These are phyloP conservation scores for Ustilago hordei DNA, from an alignment of 1,284 basidiomycete genomes.

Conservation along the genomic window DNA sequence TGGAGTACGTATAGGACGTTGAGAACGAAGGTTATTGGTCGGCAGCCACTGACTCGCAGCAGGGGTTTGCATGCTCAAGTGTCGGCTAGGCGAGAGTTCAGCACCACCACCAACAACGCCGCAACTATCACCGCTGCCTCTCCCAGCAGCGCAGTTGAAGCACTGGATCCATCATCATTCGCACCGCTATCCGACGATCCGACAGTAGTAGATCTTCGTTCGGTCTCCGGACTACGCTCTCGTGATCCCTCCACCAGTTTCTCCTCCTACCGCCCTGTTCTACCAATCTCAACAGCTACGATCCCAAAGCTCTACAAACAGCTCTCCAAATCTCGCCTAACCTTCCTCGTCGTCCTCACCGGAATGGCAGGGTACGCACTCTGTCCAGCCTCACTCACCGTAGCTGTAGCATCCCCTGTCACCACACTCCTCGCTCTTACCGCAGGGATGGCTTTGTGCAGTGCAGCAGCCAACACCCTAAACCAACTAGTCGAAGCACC, in stretches of 20 bases:
- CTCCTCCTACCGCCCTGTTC: constrained; percentile 49
- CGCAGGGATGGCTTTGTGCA: constrained; percentile 88
- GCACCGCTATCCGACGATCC: constrained; percentile 58
- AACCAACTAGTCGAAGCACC: constrained; percentile 96
- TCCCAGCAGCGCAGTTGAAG: background rate
- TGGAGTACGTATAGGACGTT: constrained; percentile 72
- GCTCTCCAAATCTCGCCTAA: constrained; percentile 88
- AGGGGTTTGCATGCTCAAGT: background rate
- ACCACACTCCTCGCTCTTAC: constrained; percentile 81
- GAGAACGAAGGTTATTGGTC: constrained; percentile 40
- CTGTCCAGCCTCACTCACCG: constrained; percentile 71
- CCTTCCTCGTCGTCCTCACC: constrained; percentile 87
- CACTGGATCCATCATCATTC: constrained; percentile 23
- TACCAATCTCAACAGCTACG: constrained; percentile 29
- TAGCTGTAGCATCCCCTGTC: constrained; percentile 53
- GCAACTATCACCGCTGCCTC: constrained; percentile 2
- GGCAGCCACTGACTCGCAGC: constrained; percentile 18
- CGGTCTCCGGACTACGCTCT: constrained; percentile 29
- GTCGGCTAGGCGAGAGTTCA: constrained; percentile 18
- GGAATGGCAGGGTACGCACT: constrained; percentile 94
- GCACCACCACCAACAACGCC: constrained; percentile 4
- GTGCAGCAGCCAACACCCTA: constrained; percentile 90
- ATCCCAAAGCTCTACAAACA: constrained; percentile 75
- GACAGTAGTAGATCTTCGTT: constrained; percentile 42
- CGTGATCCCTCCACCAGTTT: constrained; percentile 33